Percentiles rank a stretch among this genome's conserved stretches.
Evolutionary conservation across 2,329 filamentous ascomycete genomes (phyloP).

Genomic region (Huntiella decipiens): DNA sequence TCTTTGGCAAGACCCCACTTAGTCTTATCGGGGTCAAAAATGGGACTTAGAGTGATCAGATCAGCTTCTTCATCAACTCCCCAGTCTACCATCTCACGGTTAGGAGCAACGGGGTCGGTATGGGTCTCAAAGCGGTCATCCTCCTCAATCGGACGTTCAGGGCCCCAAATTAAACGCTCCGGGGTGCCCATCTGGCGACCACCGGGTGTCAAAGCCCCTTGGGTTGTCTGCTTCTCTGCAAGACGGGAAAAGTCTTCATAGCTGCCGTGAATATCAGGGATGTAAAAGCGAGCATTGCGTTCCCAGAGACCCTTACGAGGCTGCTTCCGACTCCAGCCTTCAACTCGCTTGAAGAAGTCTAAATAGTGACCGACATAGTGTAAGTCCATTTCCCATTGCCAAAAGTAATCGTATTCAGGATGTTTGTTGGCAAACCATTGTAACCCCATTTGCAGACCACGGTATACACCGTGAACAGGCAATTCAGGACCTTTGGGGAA

Average conservation of each 20-base stretch:
- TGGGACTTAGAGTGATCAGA: constrained; percentile 75
- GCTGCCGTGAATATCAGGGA: constrained; percentile 54
- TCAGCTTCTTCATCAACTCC: constrained; percentile 82
- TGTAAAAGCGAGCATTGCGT: constrained; percentile 57
- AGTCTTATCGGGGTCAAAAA: constrained; percentile 78
- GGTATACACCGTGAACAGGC: constrained; percentile 79
- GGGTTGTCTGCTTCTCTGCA: constrained; percentile 20
- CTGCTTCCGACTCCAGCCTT: constrained; percentile 50
- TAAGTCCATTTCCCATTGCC: constrained; percentile 93
- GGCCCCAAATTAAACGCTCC: constrained; percentile 63
- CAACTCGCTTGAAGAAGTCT: constrained; percentile 49
- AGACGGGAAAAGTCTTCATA: constrained; percentile 50
- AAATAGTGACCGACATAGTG: constrained; percentile 81
- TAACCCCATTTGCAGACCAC: constrained; percentile 82
- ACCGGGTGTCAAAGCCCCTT: constrained; percentile 2
- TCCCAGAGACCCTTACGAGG: constrained; percentile 70
- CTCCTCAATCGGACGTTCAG: constrained; percentile 46
- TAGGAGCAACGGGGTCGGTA: constrained; percentile 53
- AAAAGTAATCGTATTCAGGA: constrained; percentile 77
- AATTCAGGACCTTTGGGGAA: constrained; percentile 46
- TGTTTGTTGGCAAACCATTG: constrained; percentile 82
- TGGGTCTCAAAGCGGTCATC: constrained; percentile 55
- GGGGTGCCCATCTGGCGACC: constrained; percentile 4
- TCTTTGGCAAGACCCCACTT: constrained; percentile 68
- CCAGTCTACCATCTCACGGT: constrained; percentile 63